Evolutionary conservation across 129 eudicot species (phyloP).

Genomic region (Smallanthus sonchifolius): DNA sequence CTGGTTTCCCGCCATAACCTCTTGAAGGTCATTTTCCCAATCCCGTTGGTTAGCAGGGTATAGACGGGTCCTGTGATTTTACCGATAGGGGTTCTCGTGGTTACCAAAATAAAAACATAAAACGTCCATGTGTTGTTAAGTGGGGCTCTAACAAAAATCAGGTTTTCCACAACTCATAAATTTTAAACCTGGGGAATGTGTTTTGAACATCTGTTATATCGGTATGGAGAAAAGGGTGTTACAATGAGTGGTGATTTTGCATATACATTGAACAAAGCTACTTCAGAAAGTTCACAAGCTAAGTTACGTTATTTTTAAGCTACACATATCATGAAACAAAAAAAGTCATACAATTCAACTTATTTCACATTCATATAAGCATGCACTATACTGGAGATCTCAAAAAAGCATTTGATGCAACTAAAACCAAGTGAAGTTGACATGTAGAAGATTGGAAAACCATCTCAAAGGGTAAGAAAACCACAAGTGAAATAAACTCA

Average conservation of each 20-base stretch:
- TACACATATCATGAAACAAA: no score
- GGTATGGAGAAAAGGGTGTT: background rate
- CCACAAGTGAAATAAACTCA: background rate
- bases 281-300: background rate
- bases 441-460: background rate
- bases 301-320: background rate
- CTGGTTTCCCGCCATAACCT: no score
- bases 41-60: background rate
- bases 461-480: background rate
- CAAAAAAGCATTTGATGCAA: background rate
- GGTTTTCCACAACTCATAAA: background rate
- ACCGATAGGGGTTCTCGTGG: background rate
- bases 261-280: no score
- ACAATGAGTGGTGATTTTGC: background rate
- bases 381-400: background rate
- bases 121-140: background rate
- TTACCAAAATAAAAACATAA: background rate
- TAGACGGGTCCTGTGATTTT: background rate
- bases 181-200: background rate
- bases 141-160: background rate
- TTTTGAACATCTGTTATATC: background rate
- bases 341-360: background rate
- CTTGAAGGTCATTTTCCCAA: no score
- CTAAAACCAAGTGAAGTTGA: background rate
- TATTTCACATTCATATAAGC: background rate